Base-by-base conservation (phyloP, 352 stramenopile genomes). In the Thalassiosira hispida region DNA sequence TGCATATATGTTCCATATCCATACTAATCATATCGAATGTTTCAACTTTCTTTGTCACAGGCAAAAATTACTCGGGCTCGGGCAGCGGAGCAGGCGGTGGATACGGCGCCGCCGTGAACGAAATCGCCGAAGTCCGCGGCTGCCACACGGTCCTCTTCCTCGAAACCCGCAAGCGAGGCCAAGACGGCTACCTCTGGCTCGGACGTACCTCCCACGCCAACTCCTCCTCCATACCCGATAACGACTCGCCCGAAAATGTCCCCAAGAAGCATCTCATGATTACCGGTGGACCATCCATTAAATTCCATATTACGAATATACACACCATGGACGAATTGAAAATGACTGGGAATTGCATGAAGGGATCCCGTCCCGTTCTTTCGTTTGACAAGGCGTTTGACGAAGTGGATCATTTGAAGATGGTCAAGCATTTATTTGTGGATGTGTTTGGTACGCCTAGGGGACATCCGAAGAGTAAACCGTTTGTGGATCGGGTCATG, bases 261-360 rank as follows among this genome's bases (percentile, higher is more conserved):
- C 20, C 14, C 7, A 79, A 72, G 46, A 74, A 72, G 18, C 42
- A 27, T 20, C 63, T 84, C 92, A 84, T 84, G 76, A 79, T 73
- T n/a, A 44, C 95, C n/a, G 94, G 95, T 16, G 98, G 98, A 40
- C 98, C 98, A 23, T 98, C 94, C 33, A 95, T 95, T 68, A 98
- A 98, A 80, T 99, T 99, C 86, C 95, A 98, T 69, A 93, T 99
- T 40, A 95, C 98, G 42, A 99, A 99, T 84, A 96, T 99, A 72
- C 97, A 99, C 90, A 99, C 98, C 25, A 99, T 99, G 97, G 97
- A 99, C 83, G 98, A 99, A 90, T 90, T 99, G 44, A 98, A 98
- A 90, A 94, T 99, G 79, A 99, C 97, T 25, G 98, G 98, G 59
- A 99, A 99, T 84, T 98, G 96, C 65, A 95, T 99, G 69, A 96